phyloP scores from a whole-genome alignment of 306 rosid genomes.

The Castanopsis chinensis region DNA sequence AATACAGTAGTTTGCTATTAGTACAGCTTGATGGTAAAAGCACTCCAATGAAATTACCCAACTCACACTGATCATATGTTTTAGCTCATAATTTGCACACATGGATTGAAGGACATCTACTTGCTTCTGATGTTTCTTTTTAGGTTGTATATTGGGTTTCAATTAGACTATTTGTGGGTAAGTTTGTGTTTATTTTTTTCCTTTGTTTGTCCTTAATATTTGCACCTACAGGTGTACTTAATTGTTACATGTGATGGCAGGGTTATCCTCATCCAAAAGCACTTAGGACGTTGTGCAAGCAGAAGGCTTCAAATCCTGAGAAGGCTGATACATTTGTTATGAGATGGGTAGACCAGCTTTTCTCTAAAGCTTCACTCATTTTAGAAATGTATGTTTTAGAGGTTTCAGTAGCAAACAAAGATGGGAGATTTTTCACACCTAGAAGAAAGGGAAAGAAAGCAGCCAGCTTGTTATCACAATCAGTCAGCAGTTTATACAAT shows the following conservation, averaged over 20 bases:
- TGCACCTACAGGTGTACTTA: not conserved
- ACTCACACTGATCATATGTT: not conserved
- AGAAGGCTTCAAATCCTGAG: slow-evolving; percentile 51
- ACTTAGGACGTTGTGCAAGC: slow-evolving; percentile 73
- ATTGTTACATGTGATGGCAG: slow-evolving; percentile 41
- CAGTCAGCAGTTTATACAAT: slow-evolving; percentile 76
- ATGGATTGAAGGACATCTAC: not conserved
- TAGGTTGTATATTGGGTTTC: not conserved
- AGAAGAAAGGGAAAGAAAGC: slow-evolving; percentile 52
- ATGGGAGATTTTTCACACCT: slow-evolving; percentile 49
- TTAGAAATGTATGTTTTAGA: slow-evolving; percentile 59
- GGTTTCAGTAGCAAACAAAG: slow-evolving; percentile 32
- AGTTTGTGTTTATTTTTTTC: not conserved
- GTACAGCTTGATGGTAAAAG: too few species aligned
- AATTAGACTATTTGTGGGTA: not conserved
- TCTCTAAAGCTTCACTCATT: slow-evolving; percentile 52
- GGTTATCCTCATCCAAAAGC: slow-evolving; percentile 88
- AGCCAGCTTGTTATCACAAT: slow-evolving; percentile 51
- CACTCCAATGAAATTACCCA: too few species aligned
- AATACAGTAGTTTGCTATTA: too few species aligned
- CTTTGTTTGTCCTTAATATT: not conserved
- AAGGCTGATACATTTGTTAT: slow-evolving; percentile 59
- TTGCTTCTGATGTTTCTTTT: slow-evolving; percentile 6
- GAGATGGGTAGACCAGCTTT: slow-evolving; percentile 62
- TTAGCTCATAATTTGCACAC: too few species aligned